These are phyloP conservation scores for Craspedostauros australis DNA, from an alignment of 108 stramenopile species.

Conservation along the genomic window DNA sequence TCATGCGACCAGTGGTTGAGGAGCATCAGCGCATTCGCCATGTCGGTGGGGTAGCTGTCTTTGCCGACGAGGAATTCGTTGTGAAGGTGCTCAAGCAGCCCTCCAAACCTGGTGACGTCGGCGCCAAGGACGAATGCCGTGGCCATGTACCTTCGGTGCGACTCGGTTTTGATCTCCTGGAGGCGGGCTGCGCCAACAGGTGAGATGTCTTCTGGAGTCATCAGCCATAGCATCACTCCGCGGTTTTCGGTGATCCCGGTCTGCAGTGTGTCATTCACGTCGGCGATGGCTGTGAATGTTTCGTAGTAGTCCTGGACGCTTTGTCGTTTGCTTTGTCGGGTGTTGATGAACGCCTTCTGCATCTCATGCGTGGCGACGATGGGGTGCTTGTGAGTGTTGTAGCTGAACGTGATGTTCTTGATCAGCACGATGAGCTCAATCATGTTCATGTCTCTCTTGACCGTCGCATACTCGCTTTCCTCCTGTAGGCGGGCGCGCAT, in stretches of 20 bases:
- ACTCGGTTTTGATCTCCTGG: background rate
- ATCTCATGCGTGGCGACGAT: background rate
- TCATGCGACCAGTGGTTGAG: no score
- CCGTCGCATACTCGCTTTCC: background rate
- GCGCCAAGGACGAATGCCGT: background rate
- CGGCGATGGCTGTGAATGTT: background rate
- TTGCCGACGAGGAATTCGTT: background rate
- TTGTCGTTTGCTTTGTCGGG: background rate
- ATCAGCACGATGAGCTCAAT: constrained; percentile 16
- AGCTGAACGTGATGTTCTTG: background rate
- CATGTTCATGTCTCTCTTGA: background rate
- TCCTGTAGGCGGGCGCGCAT: constrained; percentile 1
- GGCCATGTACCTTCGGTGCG: background rate
- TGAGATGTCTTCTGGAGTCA: no score
- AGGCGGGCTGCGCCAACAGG: background rate
- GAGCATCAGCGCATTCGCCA: no score
- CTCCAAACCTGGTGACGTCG: background rate
- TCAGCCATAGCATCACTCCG: no score
- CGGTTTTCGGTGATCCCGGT: no score
- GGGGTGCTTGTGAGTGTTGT: constrained; percentile 5
- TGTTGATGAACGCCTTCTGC: background rate
- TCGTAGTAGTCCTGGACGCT: background rate
- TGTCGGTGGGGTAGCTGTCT: no score
- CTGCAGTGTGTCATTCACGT: no score
- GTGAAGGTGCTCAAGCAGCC: constrained; percentile 17